Percentiles rank a stretch among this genome's conserved stretches.
These are phyloP conservation scores for Boletellus sp. DNA, from an alignment of 768 basidiomycete genomes.

Conservation along the genomic window DNA sequence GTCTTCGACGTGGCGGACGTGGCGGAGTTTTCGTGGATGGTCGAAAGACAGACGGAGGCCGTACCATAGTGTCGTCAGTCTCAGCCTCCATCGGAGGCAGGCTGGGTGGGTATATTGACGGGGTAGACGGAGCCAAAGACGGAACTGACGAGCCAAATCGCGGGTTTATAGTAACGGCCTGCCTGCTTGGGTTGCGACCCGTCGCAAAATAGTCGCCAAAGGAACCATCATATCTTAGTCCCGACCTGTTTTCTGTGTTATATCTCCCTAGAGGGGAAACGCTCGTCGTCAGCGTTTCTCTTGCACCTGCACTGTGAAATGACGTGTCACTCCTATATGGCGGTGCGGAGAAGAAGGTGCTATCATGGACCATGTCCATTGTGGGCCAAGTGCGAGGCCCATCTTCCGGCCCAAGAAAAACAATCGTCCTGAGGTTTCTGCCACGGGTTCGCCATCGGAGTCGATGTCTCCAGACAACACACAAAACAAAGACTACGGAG, in stretches of 20 bases:
- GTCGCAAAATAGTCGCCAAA: slow-evolving; percentile 3
- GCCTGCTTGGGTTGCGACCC: slow-evolving; percentile 11
- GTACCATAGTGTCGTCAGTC: neutral
- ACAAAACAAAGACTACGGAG: slow-evolving; percentile 44
- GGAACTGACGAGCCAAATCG: slow-evolving; percentile 2
- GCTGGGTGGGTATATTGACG: slow-evolving; percentile 48
- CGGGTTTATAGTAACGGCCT: slow-evolving; percentile 20
- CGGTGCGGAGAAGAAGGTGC: slow-evolving; percentile 6
- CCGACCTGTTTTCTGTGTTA: neutral
- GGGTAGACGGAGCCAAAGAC: slow-evolving; percentile 42
- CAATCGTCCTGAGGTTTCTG: slow-evolving; percentile 37
- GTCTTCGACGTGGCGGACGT: slow-evolving; percentile 12
- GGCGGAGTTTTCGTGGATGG: slow-evolving; percentile 8
- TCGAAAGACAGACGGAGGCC: neutral
- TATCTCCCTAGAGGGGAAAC: no score
- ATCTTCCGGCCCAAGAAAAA: slow-evolving; percentile 26
- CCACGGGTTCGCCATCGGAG: slow-evolving; percentile 37
- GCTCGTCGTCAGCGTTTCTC: neutral
- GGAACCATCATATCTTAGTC: neutral
- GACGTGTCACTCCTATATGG: slow-evolving; percentile 1
- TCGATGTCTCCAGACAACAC: slow-evolving; percentile 34
- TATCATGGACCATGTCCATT: slow-evolving; percentile 10
- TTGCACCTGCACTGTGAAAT: neutral
- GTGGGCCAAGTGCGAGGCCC: slow-evolving; percentile 39
- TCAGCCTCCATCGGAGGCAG: slow-evolving; percentile 33